Conservation (phyloP, 441 rosid species). For the Erodium moschatum region DNA sequence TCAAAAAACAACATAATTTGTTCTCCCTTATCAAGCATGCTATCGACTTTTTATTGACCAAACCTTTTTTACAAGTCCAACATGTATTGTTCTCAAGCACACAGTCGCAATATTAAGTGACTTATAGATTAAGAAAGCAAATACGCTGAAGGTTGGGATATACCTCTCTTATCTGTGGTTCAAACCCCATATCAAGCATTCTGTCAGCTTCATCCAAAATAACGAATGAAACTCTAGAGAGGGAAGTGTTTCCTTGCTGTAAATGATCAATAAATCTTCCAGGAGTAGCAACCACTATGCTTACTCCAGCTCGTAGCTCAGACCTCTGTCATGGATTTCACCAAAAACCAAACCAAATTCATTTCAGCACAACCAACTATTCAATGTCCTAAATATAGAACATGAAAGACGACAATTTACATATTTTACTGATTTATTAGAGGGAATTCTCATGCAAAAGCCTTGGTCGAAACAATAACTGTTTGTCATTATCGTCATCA, state of each 20-base stretch:
- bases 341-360: not conserved
- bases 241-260: constrained; percentile 25
- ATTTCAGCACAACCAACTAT: no score
- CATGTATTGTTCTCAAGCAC: not conserved
- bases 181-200: constrained; percentile 30
- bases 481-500: not conserved
- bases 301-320: constrained; percentile 24
- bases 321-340: constrained; percentile 16
- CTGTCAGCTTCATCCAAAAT: constrained; percentile 25
- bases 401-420: not conserved
- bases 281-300: constrained; percentile 26
- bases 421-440: not conserved
- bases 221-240: constrained; percentile 22
- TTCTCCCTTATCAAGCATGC: not conserved
- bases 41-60: not conserved
- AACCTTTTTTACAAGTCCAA: not conserved
- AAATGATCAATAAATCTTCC: constrained; percentile 28
- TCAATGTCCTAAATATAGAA: not conserved
- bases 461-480: not conserved
- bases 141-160: not conserved
- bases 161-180: constrained; percentile 28
- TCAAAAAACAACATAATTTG: not conserved
- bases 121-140: not conserved
- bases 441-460: not conserved
- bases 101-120: not conserved